phyloP scores from a whole-genome alignment of 164 flowering plant species.

The Chloranthus sessilifolius region DNA sequence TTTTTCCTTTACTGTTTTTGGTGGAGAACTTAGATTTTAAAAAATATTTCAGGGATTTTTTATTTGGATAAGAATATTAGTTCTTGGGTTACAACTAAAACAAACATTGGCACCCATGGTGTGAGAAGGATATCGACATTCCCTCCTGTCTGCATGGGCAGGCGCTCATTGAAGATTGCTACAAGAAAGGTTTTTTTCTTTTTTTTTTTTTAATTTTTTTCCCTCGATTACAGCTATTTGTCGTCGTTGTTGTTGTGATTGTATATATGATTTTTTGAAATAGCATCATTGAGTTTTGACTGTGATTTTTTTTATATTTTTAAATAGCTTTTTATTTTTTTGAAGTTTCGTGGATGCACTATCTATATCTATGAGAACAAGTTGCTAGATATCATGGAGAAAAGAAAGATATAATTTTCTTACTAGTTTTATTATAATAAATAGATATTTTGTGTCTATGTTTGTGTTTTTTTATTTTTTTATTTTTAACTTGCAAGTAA shows the following conservation, averaged over 20 bases:
- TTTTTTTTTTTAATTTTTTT: too few relatives aligned
- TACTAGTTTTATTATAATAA: too few relatives aligned
- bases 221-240: background rate
- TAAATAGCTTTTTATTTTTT: background rate
- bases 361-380: too few relatives aligned
- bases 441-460: too few relatives aligned
- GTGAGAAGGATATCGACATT: slow-evolving; percentile 61
- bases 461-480: too few relatives aligned
- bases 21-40: slow-evolving; percentile 4
- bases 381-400: too few relatives aligned
- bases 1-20: background rate
- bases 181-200: slow-evolving; percentile 92
- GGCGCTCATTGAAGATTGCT: slow-evolving; percentile 92
- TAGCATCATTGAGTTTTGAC: background rate
- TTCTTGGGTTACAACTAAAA: slow-evolving; percentile 22
- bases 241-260: background rate
- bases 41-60: slow-evolving; percentile 24
- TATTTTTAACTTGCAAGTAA: too few relatives aligned
- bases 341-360: too few relatives aligned
- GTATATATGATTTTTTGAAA: background rate
- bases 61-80: slow-evolving; percentile 14
- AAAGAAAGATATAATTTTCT: too few relatives aligned
- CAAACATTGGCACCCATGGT: slow-evolving; percentile 9
- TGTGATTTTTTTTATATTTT: background rate
- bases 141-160: slow-evolving; percentile 84